Evolutionary conservation across 176 grass and related monocot species (phyloP).

Genomic region (Raddia guianensis): DNA sequence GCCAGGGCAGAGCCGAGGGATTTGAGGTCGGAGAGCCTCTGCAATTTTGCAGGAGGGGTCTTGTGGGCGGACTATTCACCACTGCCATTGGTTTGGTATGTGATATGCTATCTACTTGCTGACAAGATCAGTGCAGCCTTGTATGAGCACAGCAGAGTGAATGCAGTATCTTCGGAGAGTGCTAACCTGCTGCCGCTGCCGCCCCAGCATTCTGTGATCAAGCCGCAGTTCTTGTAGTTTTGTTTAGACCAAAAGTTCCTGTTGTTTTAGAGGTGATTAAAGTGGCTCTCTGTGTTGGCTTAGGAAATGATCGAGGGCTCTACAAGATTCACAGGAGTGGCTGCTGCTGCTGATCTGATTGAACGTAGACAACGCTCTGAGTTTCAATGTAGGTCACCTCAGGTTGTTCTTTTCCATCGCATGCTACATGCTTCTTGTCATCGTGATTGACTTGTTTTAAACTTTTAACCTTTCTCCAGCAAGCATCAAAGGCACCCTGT

Average conservation of each 20-base stretch:
- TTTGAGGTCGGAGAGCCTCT: constrained; percentile 6
- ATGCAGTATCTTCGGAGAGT: not conserved
- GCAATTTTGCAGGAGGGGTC: constrained; percentile 51
- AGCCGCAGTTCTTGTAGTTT: not conserved
- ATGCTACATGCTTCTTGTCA: constrained; percentile 17
- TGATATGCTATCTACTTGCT: not conserved
- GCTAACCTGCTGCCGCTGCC: not conserved
- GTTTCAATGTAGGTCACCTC: constrained; percentile 81
- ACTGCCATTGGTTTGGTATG: constrained; percentile 65
- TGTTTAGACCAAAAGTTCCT: not conserved
- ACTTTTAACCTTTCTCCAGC: constrained; percentile 51
- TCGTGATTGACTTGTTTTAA: not conserved
- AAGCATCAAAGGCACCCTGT: constrained; percentile 70
- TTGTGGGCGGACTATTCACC: constrained; percentile 51
- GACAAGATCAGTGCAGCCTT: not conserved
- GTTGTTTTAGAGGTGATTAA: constrained; percentile 28
- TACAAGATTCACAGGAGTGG: constrained; percentile 49
- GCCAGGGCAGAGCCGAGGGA: constrained; percentile 36
- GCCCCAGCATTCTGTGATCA: not conserved
- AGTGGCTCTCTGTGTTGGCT: constrained; percentile 14
- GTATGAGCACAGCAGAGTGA: no score
- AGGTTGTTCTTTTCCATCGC: not conserved
- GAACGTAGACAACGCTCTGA: constrained; percentile 85
- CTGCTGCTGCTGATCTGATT: constrained; percentile 87
- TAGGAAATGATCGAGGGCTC: constrained; percentile 67